phyloP scores from a whole-genome alignment of 371 early-diverging fungal species.

The Funneliformis caledonium region DNA sequence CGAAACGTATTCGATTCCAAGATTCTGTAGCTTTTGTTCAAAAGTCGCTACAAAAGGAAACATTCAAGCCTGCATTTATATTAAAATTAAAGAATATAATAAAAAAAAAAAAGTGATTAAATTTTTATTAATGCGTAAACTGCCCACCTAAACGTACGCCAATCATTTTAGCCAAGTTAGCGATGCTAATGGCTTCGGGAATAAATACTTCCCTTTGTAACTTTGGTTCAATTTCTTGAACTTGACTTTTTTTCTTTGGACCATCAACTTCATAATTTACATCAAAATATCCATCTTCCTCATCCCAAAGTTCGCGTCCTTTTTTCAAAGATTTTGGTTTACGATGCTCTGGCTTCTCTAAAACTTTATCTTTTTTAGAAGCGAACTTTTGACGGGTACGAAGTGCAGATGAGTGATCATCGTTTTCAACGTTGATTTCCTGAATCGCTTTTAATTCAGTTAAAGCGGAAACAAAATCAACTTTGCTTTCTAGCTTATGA shows the following conservation, averaged over 20 bases:
- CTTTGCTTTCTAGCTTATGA: not conserved
- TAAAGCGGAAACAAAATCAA: not conserved
- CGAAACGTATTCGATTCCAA: slow-evolving; percentile 78
- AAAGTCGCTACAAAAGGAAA: slow-evolving; percentile 56
- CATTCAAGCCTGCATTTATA: not conserved
- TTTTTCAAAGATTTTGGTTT: not conserved
- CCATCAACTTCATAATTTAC: not conserved
- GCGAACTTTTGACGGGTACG: not conserved
- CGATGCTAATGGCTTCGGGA: slow-evolving; percentile 83
- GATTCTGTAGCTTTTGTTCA: slow-evolving; percentile 66
- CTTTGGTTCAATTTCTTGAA: slow-evolving; percentile 30
- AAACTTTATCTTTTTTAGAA: not conserved
- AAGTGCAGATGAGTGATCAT: not conserved
- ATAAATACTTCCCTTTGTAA: slow-evolving; percentile 69
- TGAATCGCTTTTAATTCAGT: not conserved
- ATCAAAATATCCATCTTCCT: not conserved
- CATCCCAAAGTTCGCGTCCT: not conserved
- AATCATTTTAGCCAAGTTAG: slow-evolving; percentile 78
- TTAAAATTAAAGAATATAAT: slow-evolving; percentile 1
- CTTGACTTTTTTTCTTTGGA: not conserved
- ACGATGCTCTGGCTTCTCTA: not conserved
- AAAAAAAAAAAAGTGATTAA: not conserved
- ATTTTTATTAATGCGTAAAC: not conserved
- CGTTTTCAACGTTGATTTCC: not conserved
- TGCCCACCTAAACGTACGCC: slow-evolving; percentile 69